Base-by-base conservation (phyloP, 805 yeast species). In the Suhomyces emberorum region DNA sequence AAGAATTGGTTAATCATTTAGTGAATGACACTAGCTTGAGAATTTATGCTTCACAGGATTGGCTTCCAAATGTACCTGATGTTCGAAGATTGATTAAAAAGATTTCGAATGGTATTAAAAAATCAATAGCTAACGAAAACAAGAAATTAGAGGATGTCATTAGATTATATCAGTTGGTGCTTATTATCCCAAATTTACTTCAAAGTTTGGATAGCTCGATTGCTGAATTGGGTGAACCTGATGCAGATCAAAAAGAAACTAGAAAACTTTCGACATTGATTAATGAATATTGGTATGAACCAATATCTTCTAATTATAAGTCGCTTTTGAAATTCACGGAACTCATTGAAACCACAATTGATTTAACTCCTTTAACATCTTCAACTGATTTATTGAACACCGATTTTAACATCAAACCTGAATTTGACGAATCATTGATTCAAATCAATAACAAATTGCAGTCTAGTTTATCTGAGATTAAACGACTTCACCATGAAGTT, bases 301-400 rank as follows among this genome's bases (percentile, higher is more conserved):
- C 86, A 1, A 53, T 91, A 14, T 50, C 60, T 11, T 70, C 71
- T 18, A 63, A 70, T 35, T 62, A 72, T 25, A 59, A 56, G 3
- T 75, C 83, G 1, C 66, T 93, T 34, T 55, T 62, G 12, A 88
- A 85, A 47, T 74, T 83, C 27, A 83, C 84, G 55, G 95, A 88
- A 54, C 70, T 93, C 54, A 89, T 93, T 7, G 97, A 93, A 57
- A 83, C 95, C 2, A 89, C 98, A 0, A 81, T 93, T 17, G 98
- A 93, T 54, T 67, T 93, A 31, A 77, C 83, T 15, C 88, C 95
- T 2, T 70, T 88, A 39, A 89, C 85, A 30, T 72, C 81, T 30
- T 36, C 54, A n/a, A 53, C 61, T 5, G 55, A 60, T 2, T 55
- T 56, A 20, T 48, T 55, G 12, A 49, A 63, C 33, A 53, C 57